These are phyloP conservation scores for Striga asiatica DNA, from an alignment of 257 asterid genomes.

Conservation along the genomic window DNA sequence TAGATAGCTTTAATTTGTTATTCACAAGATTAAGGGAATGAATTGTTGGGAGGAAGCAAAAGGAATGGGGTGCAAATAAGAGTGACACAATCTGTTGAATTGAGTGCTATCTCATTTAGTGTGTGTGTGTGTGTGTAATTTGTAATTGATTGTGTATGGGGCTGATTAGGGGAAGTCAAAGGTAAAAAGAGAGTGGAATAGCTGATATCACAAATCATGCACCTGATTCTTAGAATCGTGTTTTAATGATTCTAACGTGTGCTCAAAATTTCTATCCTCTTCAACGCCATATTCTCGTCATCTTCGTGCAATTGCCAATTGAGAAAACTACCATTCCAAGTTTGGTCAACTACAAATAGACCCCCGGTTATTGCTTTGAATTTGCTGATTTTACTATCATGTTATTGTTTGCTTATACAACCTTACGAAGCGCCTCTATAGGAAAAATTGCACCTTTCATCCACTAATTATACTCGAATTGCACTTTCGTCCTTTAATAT, in stretches of 20 bases:
- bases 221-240: conserved; percentile 6
- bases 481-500: too few relatives aligned
- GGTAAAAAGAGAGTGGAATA: not conserved
- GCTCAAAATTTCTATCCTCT: not conserved
- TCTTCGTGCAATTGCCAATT: not conserved
- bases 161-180: conserved; percentile 5
- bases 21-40: not conserved
- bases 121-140: not conserved
- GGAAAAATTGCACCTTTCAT: too few relatives aligned
- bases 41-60: too few relatives aligned
- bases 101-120: not conserved
- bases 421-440: too few relatives aligned
- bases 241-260: not conserved
- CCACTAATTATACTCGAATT: too few relatives aligned
- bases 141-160: conserved; percentile 1
- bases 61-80: not conserved
- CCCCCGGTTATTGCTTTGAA: not conserved
- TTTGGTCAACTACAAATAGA: too few relatives aligned
- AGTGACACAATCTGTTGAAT: not conserved
- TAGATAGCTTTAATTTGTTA: not conserved
- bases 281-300: too few relatives aligned
- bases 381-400: too few relatives aligned
- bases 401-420: too few relatives aligned
- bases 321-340: not conserved
- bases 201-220: not conserved